Percentiles rank a stretch among this genome's conserved stretches.
Conservation (phyloP, 2,329 filamentous ascomycete genomes). For the Ophiocordyceps camponoti-floridani region DNA sequence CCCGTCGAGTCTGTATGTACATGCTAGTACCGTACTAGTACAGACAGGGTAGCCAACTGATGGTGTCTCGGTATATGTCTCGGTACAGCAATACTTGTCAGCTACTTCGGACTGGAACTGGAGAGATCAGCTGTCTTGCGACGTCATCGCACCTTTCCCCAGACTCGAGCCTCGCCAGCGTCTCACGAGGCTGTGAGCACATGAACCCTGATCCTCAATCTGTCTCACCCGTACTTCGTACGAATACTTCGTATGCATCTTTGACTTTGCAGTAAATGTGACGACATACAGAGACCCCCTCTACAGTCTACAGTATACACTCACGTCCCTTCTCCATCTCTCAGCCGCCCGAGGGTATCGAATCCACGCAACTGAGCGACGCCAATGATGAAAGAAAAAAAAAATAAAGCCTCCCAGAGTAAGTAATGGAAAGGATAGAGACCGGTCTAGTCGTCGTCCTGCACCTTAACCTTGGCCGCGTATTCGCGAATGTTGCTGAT, state of each 20-base stretch:
- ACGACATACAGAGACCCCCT: not conserved
- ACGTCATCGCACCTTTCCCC: not conserved
- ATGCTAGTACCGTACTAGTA: not conserved
- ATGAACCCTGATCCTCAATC: too few relatives aligned
- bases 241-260: too few relatives aligned
- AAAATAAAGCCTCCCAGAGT: not conserved
- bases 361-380: conserved; percentile 1
- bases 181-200: not conserved
- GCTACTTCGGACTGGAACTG: too few relatives aligned
- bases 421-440: not conserved
- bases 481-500: conserved; percentile 72
- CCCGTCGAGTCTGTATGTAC: not conserved
- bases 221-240: too few relatives aligned
- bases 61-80: too few relatives aligned
- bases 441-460: conserved; percentile 34
- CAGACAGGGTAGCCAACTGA: too few relatives aligned
- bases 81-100: too few relatives aligned
- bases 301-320: too few relatives aligned
- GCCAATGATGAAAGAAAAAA: not conserved
- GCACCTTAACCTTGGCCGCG: conserved; percentile 66
- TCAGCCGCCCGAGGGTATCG: not conserved
- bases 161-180: not conserved
- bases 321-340: not conserved
- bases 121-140: not conserved
- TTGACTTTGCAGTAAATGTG: too few relatives aligned